Conservation (phyloP, 192 early-diverging fungal genomes). For the Lobulomyces angularis region DNA sequence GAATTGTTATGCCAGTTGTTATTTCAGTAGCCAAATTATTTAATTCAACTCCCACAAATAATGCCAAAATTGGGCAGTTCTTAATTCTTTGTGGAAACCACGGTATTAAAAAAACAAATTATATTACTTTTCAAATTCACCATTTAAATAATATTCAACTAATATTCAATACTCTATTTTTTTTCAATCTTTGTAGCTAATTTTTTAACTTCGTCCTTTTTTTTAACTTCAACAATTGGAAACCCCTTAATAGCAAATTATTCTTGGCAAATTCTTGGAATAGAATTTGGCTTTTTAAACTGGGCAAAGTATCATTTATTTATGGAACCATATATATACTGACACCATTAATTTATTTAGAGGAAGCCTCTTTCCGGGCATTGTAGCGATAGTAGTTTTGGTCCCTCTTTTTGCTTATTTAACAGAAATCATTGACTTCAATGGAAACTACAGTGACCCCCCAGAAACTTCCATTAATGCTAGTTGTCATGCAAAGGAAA, state of each 20-base stretch:
- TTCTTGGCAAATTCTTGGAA: constrained; percentile 42
- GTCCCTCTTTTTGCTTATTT: constrained; percentile 3
- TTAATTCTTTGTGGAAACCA: constrained; percentile 50
- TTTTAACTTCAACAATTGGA: constrained; percentile 60
- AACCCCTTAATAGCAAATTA: constrained; percentile 58
- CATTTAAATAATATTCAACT: constrained; percentile 1
- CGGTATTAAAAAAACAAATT: too few relatives aligned
- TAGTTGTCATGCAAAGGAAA: too few relatives aligned
- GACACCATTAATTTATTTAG: constrained; percentile 16
- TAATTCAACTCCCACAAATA: constrained; percentile 22
- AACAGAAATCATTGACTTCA: too few relatives aligned
- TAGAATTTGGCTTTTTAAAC: constrained; percentile 52
- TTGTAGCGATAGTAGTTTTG: constrained; percentile 7
- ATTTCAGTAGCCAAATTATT: constrained; percentile 45
- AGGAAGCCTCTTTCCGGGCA: too few relatives aligned
- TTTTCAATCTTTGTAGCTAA: too few relatives aligned
- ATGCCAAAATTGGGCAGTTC: constrained; percentile 35
- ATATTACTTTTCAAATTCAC: background rate
- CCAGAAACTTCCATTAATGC: too few relatives aligned
- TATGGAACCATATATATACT: constrained; percentile 27
- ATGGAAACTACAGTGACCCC: too few relatives aligned
- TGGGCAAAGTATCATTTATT: constrained; percentile 45
- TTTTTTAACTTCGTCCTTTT: constrained; percentile 57
- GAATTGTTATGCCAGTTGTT: constrained; percentile 64
- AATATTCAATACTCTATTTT: background rate